phyloP scores from a whole-genome alignment of 2,329 filamentous ascomycete genomes.

The Fusarium coicis region DNA sequence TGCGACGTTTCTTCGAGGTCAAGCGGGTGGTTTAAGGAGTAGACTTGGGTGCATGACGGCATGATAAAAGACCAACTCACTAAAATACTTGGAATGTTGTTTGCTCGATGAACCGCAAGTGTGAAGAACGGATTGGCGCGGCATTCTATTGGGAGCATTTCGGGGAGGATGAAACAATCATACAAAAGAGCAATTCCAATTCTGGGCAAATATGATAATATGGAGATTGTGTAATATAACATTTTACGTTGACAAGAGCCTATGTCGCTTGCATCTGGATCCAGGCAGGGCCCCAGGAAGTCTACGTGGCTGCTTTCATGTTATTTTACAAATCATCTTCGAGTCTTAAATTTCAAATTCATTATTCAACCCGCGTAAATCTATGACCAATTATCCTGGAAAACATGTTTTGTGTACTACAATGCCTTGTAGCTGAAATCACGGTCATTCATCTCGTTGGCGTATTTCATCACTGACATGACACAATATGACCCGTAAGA shows the following conservation, averaged over 20 bases:
- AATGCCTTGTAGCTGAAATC: conserved; percentile 24
- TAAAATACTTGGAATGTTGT: conserved; percentile 13
- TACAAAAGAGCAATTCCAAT: conserved; percentile 24
- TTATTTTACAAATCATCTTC: neutral
- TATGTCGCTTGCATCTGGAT: neutral
- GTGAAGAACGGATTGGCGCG: conserved; percentile 36
- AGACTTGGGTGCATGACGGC: neutral
- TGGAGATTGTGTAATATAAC: conserved; percentile 35
- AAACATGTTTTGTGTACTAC: conserved; percentile 14
- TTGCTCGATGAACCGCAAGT: conserved; percentile 31
- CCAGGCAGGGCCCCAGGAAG: neutral
- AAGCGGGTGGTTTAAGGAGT: conserved; percentile 69
- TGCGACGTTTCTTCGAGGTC: conserved; percentile 97
- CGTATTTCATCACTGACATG: conserved; percentile 32
- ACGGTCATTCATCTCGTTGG: conserved; percentile 37
- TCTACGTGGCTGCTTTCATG: neutral
- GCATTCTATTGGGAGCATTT: conserved; percentile 29
- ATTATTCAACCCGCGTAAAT: conserved; percentile 14
- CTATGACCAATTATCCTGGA: conserved; percentile 18
- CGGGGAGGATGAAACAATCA: conserved; percentile 31
- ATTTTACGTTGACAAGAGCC: conserved; percentile 24
- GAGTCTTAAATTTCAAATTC: conserved; percentile 1
- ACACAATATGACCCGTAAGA: conserved; percentile 33
- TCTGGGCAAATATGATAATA: conserved; percentile 37
- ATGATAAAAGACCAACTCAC: conserved; percentile 3